A percentile compares a stretch with the other conserved stretches of the same genome.
These are phyloP conservation scores for Colletotrichum godetiae DNA, from an alignment of 2,329 filamentous ascomycete genomes.

Conservation along the genomic window DNA sequence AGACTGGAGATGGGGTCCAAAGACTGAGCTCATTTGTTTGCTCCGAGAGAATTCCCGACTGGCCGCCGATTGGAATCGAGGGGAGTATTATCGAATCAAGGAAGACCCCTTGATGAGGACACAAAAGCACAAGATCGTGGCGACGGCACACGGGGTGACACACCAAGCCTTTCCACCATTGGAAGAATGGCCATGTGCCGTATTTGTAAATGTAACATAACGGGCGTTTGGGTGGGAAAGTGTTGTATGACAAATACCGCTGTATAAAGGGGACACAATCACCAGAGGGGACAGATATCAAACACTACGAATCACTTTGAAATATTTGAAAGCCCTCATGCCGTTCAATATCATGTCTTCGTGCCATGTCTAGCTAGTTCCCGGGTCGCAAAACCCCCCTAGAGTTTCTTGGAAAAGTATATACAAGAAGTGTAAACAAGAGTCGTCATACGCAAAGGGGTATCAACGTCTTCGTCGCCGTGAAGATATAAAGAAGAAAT, in stretches of 20 bases:
- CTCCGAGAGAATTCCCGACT: no score
- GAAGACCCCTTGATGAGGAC: background rate
- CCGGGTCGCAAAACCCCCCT: background rate
- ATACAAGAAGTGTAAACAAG: conserved; percentile 30
- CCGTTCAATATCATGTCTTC: background rate
- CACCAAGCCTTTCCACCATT: background rate
- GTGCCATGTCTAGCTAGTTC: background rate
- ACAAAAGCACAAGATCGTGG: background rate
- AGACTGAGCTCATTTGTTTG: no score
- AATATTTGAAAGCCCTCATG: no score
- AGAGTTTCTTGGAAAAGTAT: conserved; percentile 5
- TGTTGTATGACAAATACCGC: background rate
- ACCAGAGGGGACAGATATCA: no score
- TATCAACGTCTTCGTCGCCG: conserved; percentile 36
- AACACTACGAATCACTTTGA: background rate
- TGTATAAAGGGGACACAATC: background rate
- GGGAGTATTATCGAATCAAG: no score
- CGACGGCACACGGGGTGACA: background rate
- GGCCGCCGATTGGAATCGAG: no score
- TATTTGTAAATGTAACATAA: conserved; percentile 16
- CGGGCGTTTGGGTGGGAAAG: conserved; percentile 19
- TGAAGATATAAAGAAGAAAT: conserved; percentile 3
- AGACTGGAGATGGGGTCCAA: no score
- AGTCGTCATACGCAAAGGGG: conserved; percentile 35
- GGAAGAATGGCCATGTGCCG: background rate